These are phyloP conservation scores for Suillus clintonianus DNA, from an alignment of 768 basidiomycete genomes.

Conservation along the genomic window DNA sequence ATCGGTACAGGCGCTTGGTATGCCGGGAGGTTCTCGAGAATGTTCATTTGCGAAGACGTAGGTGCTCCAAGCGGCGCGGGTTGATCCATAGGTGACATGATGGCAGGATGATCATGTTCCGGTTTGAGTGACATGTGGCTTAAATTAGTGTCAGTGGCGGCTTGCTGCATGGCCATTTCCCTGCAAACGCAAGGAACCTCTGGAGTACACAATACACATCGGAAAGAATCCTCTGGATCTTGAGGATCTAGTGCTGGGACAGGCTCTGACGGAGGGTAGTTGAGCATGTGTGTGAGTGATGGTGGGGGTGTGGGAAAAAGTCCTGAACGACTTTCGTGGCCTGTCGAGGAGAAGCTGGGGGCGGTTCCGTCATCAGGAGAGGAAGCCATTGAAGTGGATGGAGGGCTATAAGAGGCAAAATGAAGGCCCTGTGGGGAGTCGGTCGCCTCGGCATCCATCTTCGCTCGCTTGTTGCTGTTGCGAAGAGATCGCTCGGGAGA, in stretches of 20 bases:
- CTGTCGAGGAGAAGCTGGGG: slow-evolving; percentile 34
- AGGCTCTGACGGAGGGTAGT: slow-evolving; percentile 37
- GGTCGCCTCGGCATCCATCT: slow-evolving; percentile 25
- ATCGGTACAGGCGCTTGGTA: slow-evolving; percentile 85
- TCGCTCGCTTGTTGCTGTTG: slow-evolving; percentile 37
- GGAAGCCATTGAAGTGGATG: slow-evolving; percentile 52
- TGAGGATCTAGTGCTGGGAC: slow-evolving; percentile 35
- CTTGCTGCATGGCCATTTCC: slow-evolving; percentile 58
- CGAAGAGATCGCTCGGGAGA: slow-evolving; percentile 25
- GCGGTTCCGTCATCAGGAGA: slow-evolving; percentile 45
- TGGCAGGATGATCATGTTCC: slow-evolving; percentile 17
- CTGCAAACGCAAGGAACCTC: slow-evolving; percentile 76
- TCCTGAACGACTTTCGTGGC: slow-evolving; percentile 23
- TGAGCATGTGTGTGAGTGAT: slow-evolving; percentile 34
- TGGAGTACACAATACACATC: slow-evolving; percentile 77
- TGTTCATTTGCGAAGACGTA: slow-evolving; percentile 46
- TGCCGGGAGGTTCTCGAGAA: slow-evolving; percentile 74
- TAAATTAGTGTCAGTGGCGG: slow-evolving; percentile 22
- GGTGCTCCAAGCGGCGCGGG: slow-evolving; percentile 28
- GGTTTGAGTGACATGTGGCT: slow-evolving; percentile 12
- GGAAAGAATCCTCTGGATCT: slow-evolving; percentile 31
- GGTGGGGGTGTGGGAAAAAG: slow-evolving; percentile 30
- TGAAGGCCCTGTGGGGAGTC: slow-evolving; percentile 19
- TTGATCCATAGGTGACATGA: slow-evolving; percentile 22
- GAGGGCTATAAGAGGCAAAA: slow-evolving; percentile 29